These are phyloP conservation scores for Bonia amplexicaulis DNA, from an alignment of 176 grass and related monocot species.

Conservation along the genomic window DNA sequence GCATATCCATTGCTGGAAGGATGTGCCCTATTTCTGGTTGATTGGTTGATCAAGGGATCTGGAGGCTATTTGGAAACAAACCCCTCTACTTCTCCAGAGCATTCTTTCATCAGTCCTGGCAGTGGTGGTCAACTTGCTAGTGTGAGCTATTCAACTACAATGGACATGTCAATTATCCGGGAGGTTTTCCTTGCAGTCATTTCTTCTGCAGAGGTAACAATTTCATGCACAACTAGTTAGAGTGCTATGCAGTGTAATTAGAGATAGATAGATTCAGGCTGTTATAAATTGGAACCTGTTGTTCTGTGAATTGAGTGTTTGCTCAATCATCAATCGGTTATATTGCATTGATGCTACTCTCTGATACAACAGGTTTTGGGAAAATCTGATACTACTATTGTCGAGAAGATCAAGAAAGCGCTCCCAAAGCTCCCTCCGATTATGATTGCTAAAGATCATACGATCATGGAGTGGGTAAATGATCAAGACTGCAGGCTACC, in stretches of 20 bases:
- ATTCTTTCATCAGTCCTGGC: conserved; percentile 70
- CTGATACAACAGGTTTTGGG: conserved; percentile 41
- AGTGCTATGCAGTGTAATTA: not conserved
- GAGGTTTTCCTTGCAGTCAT: conserved; percentile 63
- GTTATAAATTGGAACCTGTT: not conserved
- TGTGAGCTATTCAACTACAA: conserved; percentile 88
- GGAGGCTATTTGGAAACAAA: conserved; percentile 60
- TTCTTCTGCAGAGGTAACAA: conserved; percentile 56
- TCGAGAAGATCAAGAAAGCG: conserved; percentile 47
- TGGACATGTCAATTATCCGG: conserved; percentile 80
- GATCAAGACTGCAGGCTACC: not conserved
- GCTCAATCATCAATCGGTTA: not conserved
- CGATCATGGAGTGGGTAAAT: conserved; percentile 87
- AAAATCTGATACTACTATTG: conserved; percentile 55
- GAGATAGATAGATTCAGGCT: not conserved
- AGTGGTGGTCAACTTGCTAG: conserved; percentile 52
- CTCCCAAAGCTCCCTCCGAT: conserved; percentile 52
- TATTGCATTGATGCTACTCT: not conserved
- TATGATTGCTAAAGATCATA: conserved; percentile 56
- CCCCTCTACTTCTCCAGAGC: conserved; percentile 88
- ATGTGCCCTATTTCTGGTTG: conserved; percentile 66
- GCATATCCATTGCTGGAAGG: conserved; percentile 73
- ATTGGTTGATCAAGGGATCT: conserved; percentile 68
- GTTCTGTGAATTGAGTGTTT: not conserved
- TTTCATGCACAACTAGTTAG: not conserved